These are phyloP conservation scores for Westerdykella aurantiaca DNA, from an alignment of 2,329 filamentous ascomycete genomes.

Conservation along the genomic window DNA sequence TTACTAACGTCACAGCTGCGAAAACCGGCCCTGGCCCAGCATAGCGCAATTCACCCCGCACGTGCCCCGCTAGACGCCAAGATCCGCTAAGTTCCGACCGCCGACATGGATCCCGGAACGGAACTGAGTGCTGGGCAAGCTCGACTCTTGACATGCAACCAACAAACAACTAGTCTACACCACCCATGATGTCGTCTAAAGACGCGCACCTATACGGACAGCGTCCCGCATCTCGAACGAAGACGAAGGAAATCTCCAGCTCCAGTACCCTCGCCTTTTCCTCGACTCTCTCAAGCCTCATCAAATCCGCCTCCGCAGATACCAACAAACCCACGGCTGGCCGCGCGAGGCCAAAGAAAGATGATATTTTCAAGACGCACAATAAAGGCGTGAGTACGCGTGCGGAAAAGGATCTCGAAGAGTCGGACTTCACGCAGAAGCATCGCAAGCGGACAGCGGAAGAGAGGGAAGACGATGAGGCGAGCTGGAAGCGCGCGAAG, in stretches of 20 bases:
- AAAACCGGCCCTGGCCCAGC: background rate
- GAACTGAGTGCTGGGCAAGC: background rate
- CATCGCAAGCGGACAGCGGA: conserved; percentile 53
- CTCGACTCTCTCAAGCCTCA: conserved; percentile 78
- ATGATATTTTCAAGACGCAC: conserved; percentile 63
- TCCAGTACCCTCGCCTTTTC: conserved; percentile 76
- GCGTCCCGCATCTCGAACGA: conserved; percentile 24
- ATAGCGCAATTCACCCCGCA: conserved; percentile 15
- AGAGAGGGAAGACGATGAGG: conserved; percentile 52
- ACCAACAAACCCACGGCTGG: conserved; percentile 41
- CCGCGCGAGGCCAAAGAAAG: conserved; percentile 55
- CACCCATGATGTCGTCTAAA: conserved; percentile 28
- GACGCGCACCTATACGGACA: conserved; percentile 72
- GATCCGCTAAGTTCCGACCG: conserved; percentile 18
- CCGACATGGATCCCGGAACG: conserved; percentile 7
- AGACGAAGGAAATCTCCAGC: conserved; percentile 60
- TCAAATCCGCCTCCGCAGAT: conserved; percentile 48
- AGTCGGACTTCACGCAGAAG: conserved; percentile 55
- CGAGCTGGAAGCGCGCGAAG: conserved; percentile 59
- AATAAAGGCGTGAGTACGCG: conserved; percentile 60
- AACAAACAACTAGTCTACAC: conserved; percentile 2
- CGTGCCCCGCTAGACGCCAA: conserved; percentile 16
- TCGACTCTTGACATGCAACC: background rate
- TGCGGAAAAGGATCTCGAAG: conserved; percentile 55
- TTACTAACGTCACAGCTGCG: too few relatives aligned